Percentiles rank a stretch among this genome's conserved stretches.
phyloP scores from a whole-genome alignment of 2,329 filamentous ascomycete genomes.

The Monilinia aucupariae region DNA sequence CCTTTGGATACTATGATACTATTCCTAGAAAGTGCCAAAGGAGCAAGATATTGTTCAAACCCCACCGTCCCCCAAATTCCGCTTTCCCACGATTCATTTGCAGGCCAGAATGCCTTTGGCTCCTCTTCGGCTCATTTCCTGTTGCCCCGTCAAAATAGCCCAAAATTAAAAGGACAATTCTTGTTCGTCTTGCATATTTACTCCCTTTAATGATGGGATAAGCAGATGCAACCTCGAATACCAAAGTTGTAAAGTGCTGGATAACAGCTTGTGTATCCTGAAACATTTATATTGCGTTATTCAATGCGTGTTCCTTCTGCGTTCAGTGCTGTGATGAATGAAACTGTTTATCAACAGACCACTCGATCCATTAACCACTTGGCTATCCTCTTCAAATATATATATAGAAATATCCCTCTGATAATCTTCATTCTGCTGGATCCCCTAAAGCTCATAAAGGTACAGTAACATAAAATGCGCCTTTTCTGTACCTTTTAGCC shows the following conservation, averaged over 20 bases:
- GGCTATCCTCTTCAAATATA: too few relatives aligned
- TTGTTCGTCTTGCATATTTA: too few relatives aligned
- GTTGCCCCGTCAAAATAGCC: not conserved
- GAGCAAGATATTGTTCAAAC: not conserved
- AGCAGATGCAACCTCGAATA: not conserved
- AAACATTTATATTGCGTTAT: too few relatives aligned
- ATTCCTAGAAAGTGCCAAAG: fast-evolving
- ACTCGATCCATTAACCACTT: not conserved
- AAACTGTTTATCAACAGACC: not conserved
- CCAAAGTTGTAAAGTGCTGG: fast-evolving
- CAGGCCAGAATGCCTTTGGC: not conserved
- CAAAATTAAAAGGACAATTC: not conserved
- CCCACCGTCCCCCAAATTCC: not conserved
- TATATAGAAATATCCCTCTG: not conserved
- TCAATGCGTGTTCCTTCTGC: too few relatives aligned
- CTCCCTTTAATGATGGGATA: not conserved
- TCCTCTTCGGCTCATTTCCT: not conserved
- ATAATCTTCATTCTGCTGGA: too few relatives aligned
- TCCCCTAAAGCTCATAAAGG: not conserved
- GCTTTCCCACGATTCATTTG: fast-evolving
- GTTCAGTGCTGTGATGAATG: not conserved
- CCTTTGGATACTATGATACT: fast-evolving
- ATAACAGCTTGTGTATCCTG: too few relatives aligned
- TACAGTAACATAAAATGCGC: fast-evolving
- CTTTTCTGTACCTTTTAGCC: not conserved